Base-by-base conservation (phyloP, 441 rosid species). In the Adansonia rubrostipa region DNA sequence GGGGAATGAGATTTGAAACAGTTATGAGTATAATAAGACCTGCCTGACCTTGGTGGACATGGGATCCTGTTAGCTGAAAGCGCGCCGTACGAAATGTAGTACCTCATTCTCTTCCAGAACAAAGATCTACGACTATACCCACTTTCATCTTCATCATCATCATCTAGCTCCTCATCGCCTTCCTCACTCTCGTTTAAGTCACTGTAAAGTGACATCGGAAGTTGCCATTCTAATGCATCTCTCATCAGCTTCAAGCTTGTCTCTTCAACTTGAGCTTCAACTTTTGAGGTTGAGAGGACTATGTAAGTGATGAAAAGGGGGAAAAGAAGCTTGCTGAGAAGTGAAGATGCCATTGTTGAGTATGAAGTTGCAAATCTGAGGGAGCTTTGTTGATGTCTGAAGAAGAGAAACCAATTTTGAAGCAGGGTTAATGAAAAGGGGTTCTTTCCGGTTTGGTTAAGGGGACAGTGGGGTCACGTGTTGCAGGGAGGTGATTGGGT, bases 31-130 rank as follows among this genome's bases (percentile, higher is more conserved):
- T 95, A 95, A 73, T 93, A 95, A 8, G 98, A 93, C 84, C 99
- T 89, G 50, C 99, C 97, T 5, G 98, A 95, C 17, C 97, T 85
- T 0, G 98, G 93, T 9, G 99, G 98, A 69, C 98, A 95, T 0
- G 96, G 97, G 22, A 95, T 76, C 69, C 97, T 78, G 80, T 93
- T 88, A 2, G 99, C 99, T 14, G 97, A 81, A 9, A 95, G 82
- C 58, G 98, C 96, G 3, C 96, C 97, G 75, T 95, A 93, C 66
- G 99, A 95, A 11, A 95, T 95, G 88, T 91, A 95, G 78, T 89
- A 92, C 48, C 61, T 86, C 85, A 54, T 71, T 62, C 90, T 76
- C 68, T 80, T 78, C 97, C 97, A 93, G 74, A 89, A 91, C 81
- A 93, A 71, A 13, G 94, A 92, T 80, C 99, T 82, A 8, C 99